Conservation (phyloP, 2,329 filamentous ascomycete genomes). For the Dichotomopilus funicola region DNA sequence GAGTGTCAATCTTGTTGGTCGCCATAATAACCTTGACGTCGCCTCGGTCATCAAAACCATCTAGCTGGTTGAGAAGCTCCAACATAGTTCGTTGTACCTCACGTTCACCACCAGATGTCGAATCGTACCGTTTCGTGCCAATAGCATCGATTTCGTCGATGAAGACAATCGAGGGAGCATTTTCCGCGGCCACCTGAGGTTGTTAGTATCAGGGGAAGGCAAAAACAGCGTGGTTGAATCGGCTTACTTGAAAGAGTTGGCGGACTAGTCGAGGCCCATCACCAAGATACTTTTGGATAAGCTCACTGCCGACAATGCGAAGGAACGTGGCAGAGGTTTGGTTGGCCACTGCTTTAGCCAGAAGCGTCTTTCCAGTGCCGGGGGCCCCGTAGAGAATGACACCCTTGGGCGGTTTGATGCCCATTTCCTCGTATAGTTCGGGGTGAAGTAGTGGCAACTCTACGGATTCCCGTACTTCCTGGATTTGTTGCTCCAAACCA, state of each 20-base stretch:
- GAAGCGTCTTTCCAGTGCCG: constrained; percentile 90
- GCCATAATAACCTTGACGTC: constrained; percentile 99
- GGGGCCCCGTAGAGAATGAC: constrained; percentile 97
- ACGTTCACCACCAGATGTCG: constrained; percentile 90
- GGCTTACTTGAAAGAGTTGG: constrained; percentile 76
- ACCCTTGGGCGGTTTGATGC: constrained; percentile 98
- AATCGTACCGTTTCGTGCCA: constrained; percentile 97
- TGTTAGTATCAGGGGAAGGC: constrained; percentile 19
- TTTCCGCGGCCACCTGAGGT: constrained; percentile 76
- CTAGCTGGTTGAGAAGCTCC: constrained; percentile 94
- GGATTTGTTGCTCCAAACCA: constrained; percentile 89
- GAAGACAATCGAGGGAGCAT: constrained; percentile 95
- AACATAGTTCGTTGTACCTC: constrained; percentile 98
- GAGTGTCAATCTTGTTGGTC: constrained; percentile 98
- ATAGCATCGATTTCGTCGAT: constrained; percentile 99
- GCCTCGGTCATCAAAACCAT: constrained; percentile 96
- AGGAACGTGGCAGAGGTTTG: constrained; percentile 98
- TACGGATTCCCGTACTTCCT: constrained; percentile 95
- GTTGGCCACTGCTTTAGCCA: constrained; percentile 96
- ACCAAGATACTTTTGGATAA: constrained; percentile 98
- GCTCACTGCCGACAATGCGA: constrained; percentile 90
- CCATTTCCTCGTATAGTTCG: constrained; percentile 99
- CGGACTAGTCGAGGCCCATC: constrained; percentile 91
- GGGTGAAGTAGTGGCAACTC: constrained; percentile 92
- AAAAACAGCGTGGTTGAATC: neutral